Conservation (phyloP, 768 basidiomycete species). For the Artomyces pyxidatus region DNA sequence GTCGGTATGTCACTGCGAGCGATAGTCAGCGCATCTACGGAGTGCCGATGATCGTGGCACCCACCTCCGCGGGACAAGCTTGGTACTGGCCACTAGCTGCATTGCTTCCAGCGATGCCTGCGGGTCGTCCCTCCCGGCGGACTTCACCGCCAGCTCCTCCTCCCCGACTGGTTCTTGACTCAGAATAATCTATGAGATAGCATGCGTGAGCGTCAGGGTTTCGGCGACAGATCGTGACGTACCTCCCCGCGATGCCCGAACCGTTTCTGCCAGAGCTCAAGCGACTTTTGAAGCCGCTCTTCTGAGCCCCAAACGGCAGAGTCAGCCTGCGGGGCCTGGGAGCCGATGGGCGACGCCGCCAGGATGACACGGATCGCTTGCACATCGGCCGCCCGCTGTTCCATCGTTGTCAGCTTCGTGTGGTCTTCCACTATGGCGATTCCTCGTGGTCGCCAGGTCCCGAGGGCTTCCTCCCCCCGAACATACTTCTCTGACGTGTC, state of each 20-base stretch:
- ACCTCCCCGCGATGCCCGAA: conserved; percentile 76
- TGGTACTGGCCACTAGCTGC: conserved; percentile 67
- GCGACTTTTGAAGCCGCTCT: conserved; percentile 51
- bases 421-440: conserved; percentile 87
- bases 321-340: conserved; percentile 42
- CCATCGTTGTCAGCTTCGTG: conserved; percentile 58
- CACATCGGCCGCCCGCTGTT: conserved; percentile 78
- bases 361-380: conserved; percentile 81
- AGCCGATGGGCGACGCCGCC: conserved; percentile 35
- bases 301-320: conserved; percentile 61
- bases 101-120: conserved; percentile 40
- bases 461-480: conserved; percentile 79
- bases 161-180: conserved; percentile 60
- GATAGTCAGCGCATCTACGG: conserved; percentile 1
- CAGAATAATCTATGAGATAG: conserved; percentile 56
- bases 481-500: conserved; percentile 96
- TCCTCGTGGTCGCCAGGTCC: conserved; percentile 81
- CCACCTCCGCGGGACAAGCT: conserved; percentile 66
- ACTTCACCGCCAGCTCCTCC: conserved; percentile 32
- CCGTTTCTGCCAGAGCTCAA: conserved; percentile 78
- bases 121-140: conserved; percentile 26
- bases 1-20: conserved; percentile 62
- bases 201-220: not conserved
- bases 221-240: conserved; percentile 18
- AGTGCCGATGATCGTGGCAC: too few relatives aligned